Evolutionary conservation across 2,329 filamentous ascomycete species (phyloP).

Genomic region (Pseudocercospora crystallina): DNA sequence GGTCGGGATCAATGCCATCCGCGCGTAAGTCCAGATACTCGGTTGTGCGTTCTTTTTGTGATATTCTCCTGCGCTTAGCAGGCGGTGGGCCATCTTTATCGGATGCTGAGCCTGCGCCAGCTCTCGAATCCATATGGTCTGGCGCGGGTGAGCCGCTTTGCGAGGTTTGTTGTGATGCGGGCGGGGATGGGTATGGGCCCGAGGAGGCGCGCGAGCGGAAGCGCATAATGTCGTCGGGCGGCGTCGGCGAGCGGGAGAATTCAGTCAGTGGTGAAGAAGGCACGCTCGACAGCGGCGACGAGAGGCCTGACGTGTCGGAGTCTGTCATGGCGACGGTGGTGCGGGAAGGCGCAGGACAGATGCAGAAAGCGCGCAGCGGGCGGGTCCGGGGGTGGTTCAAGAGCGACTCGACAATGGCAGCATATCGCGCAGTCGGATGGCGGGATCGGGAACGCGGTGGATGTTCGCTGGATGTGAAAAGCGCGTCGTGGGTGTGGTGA

Average conservation of each 20-base stretch:
- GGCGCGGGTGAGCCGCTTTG: conserved; percentile 47
- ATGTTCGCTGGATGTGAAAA: too few species aligned
- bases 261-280: conserved; percentile 27
- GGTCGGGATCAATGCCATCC: conserved; percentile 54
- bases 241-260: conserved; percentile 19
- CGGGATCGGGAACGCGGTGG: too few species aligned
- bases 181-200: conserved; percentile 40
- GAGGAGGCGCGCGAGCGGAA: conserved; percentile 32
- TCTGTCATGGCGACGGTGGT: conserved; percentile 12
- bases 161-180: conserved; percentile 47
- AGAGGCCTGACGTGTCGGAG: conserved; percentile 15
- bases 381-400: too few species aligned
- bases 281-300: conserved; percentile 26
- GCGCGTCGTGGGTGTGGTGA: too few species aligned
- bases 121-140: conserved; percentile 43
- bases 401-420: conserved; percentile 1
- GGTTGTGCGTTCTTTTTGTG: conserved; percentile 68
- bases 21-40: conserved; percentile 71
- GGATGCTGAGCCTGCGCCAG: conserved; percentile 33
- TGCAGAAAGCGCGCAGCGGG: neutral
- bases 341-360: conserved; percentile 13
- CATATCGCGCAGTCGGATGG: neutral
- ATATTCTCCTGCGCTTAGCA: conserved; percentile 71
- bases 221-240: conserved; percentile 18
- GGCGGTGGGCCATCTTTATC: conserved; percentile 67